Evolutionary conservation across 2,329 filamentous ascomycete genomes (phyloP).

Genomic region (Lasiodiplodia sp.): DNA sequence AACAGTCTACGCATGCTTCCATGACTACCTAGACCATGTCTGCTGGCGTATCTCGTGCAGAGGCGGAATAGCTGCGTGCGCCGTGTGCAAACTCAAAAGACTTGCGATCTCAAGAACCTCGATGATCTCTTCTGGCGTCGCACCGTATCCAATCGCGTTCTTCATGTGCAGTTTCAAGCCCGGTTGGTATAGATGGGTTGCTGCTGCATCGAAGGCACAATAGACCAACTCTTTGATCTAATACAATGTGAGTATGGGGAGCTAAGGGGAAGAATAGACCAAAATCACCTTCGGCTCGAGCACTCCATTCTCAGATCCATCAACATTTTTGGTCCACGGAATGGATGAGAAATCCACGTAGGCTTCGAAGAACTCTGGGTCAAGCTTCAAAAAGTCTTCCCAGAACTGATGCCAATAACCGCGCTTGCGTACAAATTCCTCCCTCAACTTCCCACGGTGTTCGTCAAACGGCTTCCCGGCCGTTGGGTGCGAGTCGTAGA

Average conservation of each 20-base stretch:
- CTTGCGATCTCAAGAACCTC: conserved; percentile 57
- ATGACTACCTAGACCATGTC: no score
- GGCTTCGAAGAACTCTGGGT: conserved; percentile 57
- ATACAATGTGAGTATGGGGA: background rate
- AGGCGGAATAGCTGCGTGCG: conserved; percentile 39
- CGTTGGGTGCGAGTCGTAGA: conserved; percentile 33
- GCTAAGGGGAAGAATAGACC: background rate
- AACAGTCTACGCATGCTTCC: no score
- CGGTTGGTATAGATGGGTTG: conserved; percentile 57
- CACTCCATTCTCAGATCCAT: conserved; percentile 39
- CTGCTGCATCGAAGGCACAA: conserved; percentile 57
- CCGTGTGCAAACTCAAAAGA: conserved; percentile 42
- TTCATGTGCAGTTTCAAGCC: conserved; percentile 58
- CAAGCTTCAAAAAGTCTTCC: conserved; percentile 54
- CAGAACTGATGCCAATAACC: conserved; percentile 58
- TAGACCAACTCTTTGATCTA: conserved; percentile 56
- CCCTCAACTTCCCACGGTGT: conserved; percentile 48
- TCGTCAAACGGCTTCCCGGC: conserved; percentile 41
- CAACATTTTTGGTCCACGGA: conserved; percentile 47
- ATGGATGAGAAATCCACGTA: conserved; percentile 56
- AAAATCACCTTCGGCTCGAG: conserved; percentile 52
- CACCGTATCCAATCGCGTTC: conserved; percentile 56
- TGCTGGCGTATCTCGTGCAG: conserved; percentile 28
- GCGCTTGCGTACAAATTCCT: conserved; percentile 54
- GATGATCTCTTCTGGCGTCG: conserved; percentile 56